Evolutionary conservation across 306 rosid species (phyloP), one percentile per base, ranked within the genome.

Genomic region (Corylus heterophylla): DNA sequence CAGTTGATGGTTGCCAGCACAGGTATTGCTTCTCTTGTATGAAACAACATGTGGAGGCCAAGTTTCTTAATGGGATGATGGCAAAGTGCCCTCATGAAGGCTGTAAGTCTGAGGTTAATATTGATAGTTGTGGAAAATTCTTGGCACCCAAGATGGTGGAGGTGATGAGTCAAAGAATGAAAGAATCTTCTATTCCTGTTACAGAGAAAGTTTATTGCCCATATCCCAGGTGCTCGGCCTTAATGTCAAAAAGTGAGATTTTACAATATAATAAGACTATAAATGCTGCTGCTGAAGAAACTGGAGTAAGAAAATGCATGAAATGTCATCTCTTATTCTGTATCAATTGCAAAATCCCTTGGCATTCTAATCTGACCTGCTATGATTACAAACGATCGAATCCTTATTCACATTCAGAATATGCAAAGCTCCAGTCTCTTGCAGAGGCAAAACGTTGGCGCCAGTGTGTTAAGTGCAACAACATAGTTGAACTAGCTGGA

Each of bases 131-230:
- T 70, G 62, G 31, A 17, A 83, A 77, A 51, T 76, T 90, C 78
- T 75, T 90, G 81, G 79, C 89, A 1, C 84, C 84, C 3, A 77
- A 86, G 54, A 39, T 70, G 27, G 78, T 90, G 69, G 83, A 84
- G 55, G 52, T 72, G 1, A 69, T 88, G 62, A 35, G 73, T 67
- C 83, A 80, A 70, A 82, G 86, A 8, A 77, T 83, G 25, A 84
- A 85, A 74, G 94, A 88, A 79, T 82, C 90, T 71, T 76, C 84
- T 59, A 83, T 86, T 76, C 90, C 88, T 5, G 78, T 52, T 37
- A 14, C 70, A 2, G 84, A 90, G 84, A 88, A 78, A 83, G 84
- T 88, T 63, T 90, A 90, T 73, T 90, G 94, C 78, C 90, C 90
- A 31, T 82, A 74, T 73, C 94, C 92, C 7, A 88, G 56, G 72